These are phyloP conservation scores for Hanseniaspora osmophila DNA, from an alignment of 805 yeast species.

Conservation along the genomic window DNA sequence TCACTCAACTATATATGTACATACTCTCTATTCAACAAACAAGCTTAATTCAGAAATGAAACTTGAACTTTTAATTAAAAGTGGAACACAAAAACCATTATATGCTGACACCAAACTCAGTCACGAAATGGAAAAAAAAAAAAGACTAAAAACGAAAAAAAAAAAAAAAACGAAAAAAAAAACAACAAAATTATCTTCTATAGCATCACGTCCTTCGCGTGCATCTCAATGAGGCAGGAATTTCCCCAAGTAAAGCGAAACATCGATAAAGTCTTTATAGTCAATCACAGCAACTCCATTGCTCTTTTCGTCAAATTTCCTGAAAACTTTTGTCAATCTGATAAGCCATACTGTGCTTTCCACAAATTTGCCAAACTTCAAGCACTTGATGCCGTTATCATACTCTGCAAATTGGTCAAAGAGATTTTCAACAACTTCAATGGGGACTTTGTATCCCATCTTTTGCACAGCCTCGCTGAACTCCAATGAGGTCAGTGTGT, in stretches of 20 bases:
- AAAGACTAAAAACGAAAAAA: no score
- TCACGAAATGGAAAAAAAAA: no score
- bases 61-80: no score
- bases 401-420: constrained; percentile 24
- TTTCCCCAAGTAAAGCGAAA: constrained; percentile 27
- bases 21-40: no score
- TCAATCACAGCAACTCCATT: constrained; percentile 59
- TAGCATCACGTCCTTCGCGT: neutral
- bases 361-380: constrained; percentile 71
- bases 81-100: no score
- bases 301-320: constrained; percentile 58
- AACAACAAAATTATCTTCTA: no score
- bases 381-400: constrained; percentile 20
- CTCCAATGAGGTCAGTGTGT: constrained; percentile 19
- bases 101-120: no score
- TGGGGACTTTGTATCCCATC: constrained; percentile 22
- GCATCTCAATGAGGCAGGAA: constrained; percentile 16
- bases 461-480: constrained; percentile 23
- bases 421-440: constrained; percentile 22
- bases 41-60: no score
- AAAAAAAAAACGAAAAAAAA: no score
- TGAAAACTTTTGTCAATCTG: constrained; percentile 64
- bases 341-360: constrained; percentile 67
- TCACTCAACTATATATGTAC: no score
- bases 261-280: constrained; percentile 52